Percentiles rank a stretch among this genome's conserved stretches.
phyloP scores from a whole-genome alignment of 176 grass and related monocot genomes.

The Calamus simplicifolius region DNA sequence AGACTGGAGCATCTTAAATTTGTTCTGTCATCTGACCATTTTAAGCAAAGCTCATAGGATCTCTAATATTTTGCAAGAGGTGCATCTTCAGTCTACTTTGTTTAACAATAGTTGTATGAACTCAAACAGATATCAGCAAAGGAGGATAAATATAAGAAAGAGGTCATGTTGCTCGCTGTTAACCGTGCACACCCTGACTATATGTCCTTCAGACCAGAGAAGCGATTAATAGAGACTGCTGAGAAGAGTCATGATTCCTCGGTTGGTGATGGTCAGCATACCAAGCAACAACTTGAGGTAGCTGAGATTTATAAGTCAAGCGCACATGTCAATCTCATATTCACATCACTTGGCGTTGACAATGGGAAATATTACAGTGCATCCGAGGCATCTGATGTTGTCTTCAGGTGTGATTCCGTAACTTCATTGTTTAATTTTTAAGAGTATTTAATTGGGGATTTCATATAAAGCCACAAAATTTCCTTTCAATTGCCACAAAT shows the following conservation, averaged over 20 bases:
- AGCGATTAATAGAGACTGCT: slow-evolving; percentile 43
- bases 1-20: too few relatives aligned
- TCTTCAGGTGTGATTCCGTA: slow-evolving; percentile 43
- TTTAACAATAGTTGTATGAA: too few relatives aligned
- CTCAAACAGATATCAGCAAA: slow-evolving; percentile 62
- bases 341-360: slow-evolving; percentile 62
- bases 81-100: too few relatives aligned
- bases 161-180: slow-evolving; percentile 52
- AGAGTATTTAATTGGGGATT: too few relatives aligned
- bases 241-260: slow-evolving; percentile 45
- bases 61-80: too few relatives aligned
- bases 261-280: slow-evolving; percentile 33
- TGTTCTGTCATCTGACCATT: too few relatives aligned
- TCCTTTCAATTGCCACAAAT: too few relatives aligned
- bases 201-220: slow-evolving; percentile 71
- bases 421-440: neutral
- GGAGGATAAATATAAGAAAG: slow-evolving; percentile 89
- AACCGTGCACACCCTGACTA: slow-evolving; percentile 62
- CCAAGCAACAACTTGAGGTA: slow-evolving; percentile 62
- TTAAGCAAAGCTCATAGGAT: too few relatives aligned
- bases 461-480: too few relatives aligned
- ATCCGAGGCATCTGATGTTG: slow-evolving; percentile 68
- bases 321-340: slow-evolving; percentile 83
- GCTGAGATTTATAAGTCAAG: slow-evolving; percentile 80
- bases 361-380: slow-evolving; percentile 68